Percentiles rank a stretch among this genome's conserved stretches.
These are phyloP conservation scores for Pisolithus albus DNA, from an alignment of 768 basidiomycete species.

Conservation along the genomic window DNA sequence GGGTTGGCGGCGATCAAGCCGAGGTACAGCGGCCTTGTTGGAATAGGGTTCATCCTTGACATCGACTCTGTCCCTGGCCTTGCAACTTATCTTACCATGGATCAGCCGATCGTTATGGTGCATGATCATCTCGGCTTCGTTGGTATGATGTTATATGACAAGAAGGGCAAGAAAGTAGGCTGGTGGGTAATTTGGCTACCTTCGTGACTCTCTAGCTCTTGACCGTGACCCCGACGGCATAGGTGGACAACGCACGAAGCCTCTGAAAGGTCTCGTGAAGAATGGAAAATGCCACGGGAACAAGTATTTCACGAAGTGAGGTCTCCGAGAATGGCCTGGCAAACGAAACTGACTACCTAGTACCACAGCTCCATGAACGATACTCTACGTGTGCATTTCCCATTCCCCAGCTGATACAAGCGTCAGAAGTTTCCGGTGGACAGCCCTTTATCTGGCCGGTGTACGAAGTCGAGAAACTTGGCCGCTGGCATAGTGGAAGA, in stretches of 20 bases:
- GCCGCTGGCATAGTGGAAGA: slow-evolving; percentile 18
- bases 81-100: slow-evolving; percentile 10
- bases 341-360: not conserved
- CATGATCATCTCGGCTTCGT: slow-evolving; percentile 22
- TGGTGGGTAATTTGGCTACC: slow-evolving; percentile 14
- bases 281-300: slow-evolving; percentile 22
- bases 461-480: slow-evolving; percentile 18
- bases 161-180: slow-evolving; percentile 15
- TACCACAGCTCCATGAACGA: slow-evolving; percentile 17
- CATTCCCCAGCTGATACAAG: slow-evolving; percentile 20
- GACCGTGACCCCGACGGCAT: not conserved
- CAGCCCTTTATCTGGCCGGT: slow-evolving; percentile 24
- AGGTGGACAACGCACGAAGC: slow-evolving; percentile 28
- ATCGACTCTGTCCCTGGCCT: slow-evolving; percentile 18
- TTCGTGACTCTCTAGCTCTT: not conserved
- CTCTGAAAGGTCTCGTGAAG: slow-evolving; percentile 19
- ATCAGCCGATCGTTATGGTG: slow-evolving; percentile 24
- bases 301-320: slow-evolving; percentile 15
- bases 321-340: too few species aligned
- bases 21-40: slow-evolving; percentile 25
- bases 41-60: slow-evolving; percentile 14
- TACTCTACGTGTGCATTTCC: slow-evolving; percentile 24
- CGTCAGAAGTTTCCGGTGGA: slow-evolving; percentile 10
- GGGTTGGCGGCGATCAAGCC: slow-evolving; percentile 14
- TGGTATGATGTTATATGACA: slow-evolving; percentile 23